Conservation (phyloP, 306 rosid species). For the Vachellia collinsii region DNA sequence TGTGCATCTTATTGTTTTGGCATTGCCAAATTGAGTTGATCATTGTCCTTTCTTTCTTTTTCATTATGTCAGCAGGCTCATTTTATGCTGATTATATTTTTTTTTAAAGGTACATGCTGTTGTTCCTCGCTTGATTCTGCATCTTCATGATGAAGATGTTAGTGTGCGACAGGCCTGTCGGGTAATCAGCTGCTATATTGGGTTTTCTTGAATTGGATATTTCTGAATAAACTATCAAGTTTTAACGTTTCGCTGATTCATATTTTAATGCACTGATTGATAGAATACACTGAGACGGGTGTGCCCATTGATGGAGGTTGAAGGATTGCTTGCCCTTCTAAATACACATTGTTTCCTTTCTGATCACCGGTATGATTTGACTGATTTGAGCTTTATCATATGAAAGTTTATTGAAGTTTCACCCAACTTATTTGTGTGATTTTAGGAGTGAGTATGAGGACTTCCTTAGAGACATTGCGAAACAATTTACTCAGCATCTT, state of each 20-base stretch:
- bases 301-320: constrained; percentile 71
- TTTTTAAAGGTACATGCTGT: constrained; percentile 74
- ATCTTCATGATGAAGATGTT: constrained; percentile 78
- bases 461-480: constrained; percentile 78
- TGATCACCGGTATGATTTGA: constrained; percentile 74
- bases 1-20: constrained; percentile 4
- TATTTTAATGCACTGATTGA: constrained; percentile 18
- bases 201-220: constrained; percentile 28
- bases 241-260: constrained; percentile 27
- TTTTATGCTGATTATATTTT: constrained; percentile 28
- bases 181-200: constrained; percentile 58
- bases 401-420: not conserved
- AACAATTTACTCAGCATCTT: constrained; percentile 73
- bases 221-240: constrained; percentile 10
- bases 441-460: constrained; percentile 82
- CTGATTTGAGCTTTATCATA: constrained; percentile 29
- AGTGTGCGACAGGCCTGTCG: constrained; percentile 87
- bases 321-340: constrained; percentile 57
- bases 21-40: constrained; percentile 16
- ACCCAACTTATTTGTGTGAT: constrained; percentile 27
- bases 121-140: constrained; percentile 90
- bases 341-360: constrained; percentile 74
- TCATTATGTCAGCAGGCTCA: constrained; percentile 31
- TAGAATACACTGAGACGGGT: constrained; percentile 75
- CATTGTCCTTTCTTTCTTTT: constrained; percentile 26